Evolutionary conservation across 2,329 filamentous ascomycete genomes (phyloP), one percentile per base, ranked within the genome.

Genomic region (Parasarocladium wereldwijsianum): DNA sequence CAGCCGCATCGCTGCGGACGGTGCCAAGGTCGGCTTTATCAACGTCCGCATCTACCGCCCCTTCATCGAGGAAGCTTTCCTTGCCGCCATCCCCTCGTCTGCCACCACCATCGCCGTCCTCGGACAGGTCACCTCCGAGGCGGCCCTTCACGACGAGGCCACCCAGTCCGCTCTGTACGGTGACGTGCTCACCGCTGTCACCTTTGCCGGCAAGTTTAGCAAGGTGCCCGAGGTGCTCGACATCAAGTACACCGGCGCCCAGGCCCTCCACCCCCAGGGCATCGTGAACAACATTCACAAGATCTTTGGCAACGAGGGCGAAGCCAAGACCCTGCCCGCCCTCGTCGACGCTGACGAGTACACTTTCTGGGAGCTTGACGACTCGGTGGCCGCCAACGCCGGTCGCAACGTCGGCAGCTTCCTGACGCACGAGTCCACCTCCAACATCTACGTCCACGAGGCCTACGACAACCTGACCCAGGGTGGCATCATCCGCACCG

Each of bases 31-130:
- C 36, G 90, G 90, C 43, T 79, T 87, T 22, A 66, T 98, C 53
- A 87, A 83, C 44, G 87, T 96, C 26, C 80, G 90, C 39, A 68
- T 98, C 32, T 98, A 96, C 64, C 75, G 87, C 24, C 90, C 90
- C 11, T 96, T 98, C 47, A 73, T 90, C 18, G 90, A 98, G 58
- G 85, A 94, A 50, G 81, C 83, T 30, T 96, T 98, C 65, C 62
- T 96, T 38, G 74, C 78, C 40, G 70, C 71, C 8, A 68, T 98
- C 17, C 85, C 90, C 19, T 63, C 72, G 41, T 80, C 80, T 20
- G 70, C 76, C 26, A 73, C 71, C 55, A 79, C 69, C 37, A 66
- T 98, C 39, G 77, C 78, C 21, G 84, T 96, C 13, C 70, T 98
- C 5, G 90, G 90, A 32, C 90, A 98, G 52, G 87, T 98, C 40